These are phyloP conservation scores for Tolypocladium cylindrosporum DNA, from an alignment of 2,329 filamentous ascomycete species.

Conservation along the genomic window DNA sequence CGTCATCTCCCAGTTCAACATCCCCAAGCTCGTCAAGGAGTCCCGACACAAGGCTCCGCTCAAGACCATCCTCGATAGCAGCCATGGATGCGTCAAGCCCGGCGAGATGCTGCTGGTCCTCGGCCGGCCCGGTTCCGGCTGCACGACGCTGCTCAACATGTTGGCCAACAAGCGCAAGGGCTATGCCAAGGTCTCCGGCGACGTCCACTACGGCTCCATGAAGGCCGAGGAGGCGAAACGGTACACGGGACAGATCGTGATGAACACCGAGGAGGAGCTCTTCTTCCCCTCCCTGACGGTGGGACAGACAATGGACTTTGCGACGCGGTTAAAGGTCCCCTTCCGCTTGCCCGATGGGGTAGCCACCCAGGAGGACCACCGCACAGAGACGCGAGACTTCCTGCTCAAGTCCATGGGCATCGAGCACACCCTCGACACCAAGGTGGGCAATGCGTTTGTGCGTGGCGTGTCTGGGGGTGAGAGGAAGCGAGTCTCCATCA, in stretches of 20 bases:
- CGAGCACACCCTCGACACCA: conserved; percentile 51
- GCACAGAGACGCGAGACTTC: conserved; percentile 38
- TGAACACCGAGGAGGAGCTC: conserved; percentile 61
- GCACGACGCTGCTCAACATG: conserved; percentile 61
- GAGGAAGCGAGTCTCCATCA: conserved; percentile 58
- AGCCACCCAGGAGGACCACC: conserved; percentile 32
- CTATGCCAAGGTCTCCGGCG: conserved; percentile 46
- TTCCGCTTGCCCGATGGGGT: conserved; percentile 33
- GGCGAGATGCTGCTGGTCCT: conserved; percentile 65
- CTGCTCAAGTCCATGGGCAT: conserved; percentile 48
- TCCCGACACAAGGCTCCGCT: conserved; percentile 44
- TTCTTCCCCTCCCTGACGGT: conserved; percentile 62
- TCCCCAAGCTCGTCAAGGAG: conserved; percentile 43
- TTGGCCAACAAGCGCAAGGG: conserved; percentile 54
- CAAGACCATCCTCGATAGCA: conserved; percentile 54
- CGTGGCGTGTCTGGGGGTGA: conserved; percentile 61
- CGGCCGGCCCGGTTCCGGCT: conserved; percentile 58
- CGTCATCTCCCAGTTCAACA: conserved; percentile 47
- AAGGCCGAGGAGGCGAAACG: conserved; percentile 36
- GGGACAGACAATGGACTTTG: conserved; percentile 61
- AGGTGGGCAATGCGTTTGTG: conserved; percentile 57
- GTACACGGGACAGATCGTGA: conserved; percentile 49
- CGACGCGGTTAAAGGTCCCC: conserved; percentile 49
- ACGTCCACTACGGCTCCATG: conserved; percentile 45
- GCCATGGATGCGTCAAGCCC: conserved; percentile 59